Evolutionary conservation across 2,329 filamentous ascomycete species (phyloP), one percentile per base, ranked within the genome.

Genomic region (Fusarium sarcochroum): DNA sequence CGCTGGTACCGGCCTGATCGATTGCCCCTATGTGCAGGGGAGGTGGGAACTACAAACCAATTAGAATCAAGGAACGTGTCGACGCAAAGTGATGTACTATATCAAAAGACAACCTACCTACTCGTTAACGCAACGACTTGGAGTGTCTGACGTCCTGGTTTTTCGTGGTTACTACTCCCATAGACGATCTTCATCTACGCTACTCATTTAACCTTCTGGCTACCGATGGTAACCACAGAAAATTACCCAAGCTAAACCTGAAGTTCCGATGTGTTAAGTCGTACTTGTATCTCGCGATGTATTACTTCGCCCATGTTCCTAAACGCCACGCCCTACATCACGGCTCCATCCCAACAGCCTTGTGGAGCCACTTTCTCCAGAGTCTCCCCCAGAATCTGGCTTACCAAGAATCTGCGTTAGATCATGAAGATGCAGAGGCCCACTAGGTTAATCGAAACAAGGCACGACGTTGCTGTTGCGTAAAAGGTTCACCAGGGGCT

Each of bases 391-490:
- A 15, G 55, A 58, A 17, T 41, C 14, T 30, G 23, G 23, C 34
- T 20, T 27, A n/a, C 38, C 7, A 17, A 34, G 25, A 35, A 47
- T 13, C 38, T 21, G 27, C 17, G 30, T 54, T 27, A 41, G 20
- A 67, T 34, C 50, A 27, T 5, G 17, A 34, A 40, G 40, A 66
- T 34, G 4, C 13, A 18, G 11, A 66, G 57, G 48, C 49, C 66
- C 57, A 70, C 66, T 57, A 68, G 57, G 45, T 40, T 70, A 50
- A 55, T 44, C 27, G 10, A 13, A 30, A 30, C 27, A 30, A 30
- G 10, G 27, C 37, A 9, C 8, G 11, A 41, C 10, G 34, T 48
- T 54, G 44, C 23, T 23, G 27, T 32, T 44, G 53, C 27, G 44
- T 60, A 49, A 38, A 58, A 35, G 30, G 14, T 57, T 49, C 42